Evolutionary conservation across 129 eudicot genomes (phyloP).

Genomic region (Centaurea solstitialis): DNA sequence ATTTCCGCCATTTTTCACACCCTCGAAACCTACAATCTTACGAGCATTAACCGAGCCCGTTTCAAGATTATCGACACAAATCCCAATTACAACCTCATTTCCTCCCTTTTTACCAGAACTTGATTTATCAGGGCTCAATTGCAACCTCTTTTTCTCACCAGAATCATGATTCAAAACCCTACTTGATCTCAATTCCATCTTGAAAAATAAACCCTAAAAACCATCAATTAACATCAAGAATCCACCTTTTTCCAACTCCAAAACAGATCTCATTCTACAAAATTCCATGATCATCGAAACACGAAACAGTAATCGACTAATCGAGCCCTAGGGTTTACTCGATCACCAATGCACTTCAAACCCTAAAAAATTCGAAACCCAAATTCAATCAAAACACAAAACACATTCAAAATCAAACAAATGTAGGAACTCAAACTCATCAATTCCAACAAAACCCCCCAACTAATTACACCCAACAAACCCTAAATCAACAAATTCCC

Average conservation of each 20-base stretch:
- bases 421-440: not conserved
- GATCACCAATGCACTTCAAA: conserved; percentile 28
- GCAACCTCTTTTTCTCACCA: not conserved
- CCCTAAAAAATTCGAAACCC: conserved; percentile 1
- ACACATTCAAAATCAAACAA: conserved; percentile 13
- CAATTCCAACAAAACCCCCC: not conserved
- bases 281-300: not conserved
- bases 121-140: not conserved
- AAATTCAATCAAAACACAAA: conserved; percentile 11
- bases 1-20: not conserved
- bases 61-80: conserved; percentile 19
- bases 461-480: not conserved
- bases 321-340: conserved; percentile 14
- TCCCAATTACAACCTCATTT: conserved; percentile 15
- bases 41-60: not conserved
- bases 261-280: not conserved
- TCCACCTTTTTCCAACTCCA: not conserved
- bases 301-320: conserved; percentile 1
- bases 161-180: conserved; percentile 13
- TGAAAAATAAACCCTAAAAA: conserved; percentile 27
- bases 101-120: conserved; percentile 12
- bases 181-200: conserved; percentile 35
- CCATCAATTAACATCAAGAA: conserved; percentile 12
- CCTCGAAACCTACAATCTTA: not conserved
- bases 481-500: not conserved